Base-by-base conservation (phyloP, 1,284 basidiomycete genomes). In the Porogramme epimiltina region DNA sequence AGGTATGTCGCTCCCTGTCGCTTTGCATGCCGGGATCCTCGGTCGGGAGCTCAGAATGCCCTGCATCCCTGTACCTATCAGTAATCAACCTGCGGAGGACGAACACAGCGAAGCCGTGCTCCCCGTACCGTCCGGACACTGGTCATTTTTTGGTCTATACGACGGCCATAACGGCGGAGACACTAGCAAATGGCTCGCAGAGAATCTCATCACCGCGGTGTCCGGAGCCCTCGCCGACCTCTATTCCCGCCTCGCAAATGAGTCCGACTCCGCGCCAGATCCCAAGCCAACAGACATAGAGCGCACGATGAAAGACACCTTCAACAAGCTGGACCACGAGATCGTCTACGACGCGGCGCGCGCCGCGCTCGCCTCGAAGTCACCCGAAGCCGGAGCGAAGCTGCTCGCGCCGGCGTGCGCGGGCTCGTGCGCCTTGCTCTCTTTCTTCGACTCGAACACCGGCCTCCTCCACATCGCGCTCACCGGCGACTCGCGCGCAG, bases 401-500 rank as follows among this genome's bases (percentile, higher is more conserved):
- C 38, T 68, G 5, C 64, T 71, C 2, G 64, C 60, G 5, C 66
- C 62, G 0, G 69, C 67, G 1, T 62, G 58, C 26, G 60, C 70
- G n/a, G 71, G 71, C 10, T 70, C 72, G 0, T 72, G 70, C 49
- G 76, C 75, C 0, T 60, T 80, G 4, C 62, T 80, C 16, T 69
- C 73, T 1, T 68, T 82, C 51, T 82, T 77, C 58, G 78, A 83
- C 53, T 68, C 64, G 5, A 65, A 73, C 42, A 70, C 71, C 11
- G 65, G 72, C 2, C 55, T 68, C 3, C 68, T 84, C 1, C 73
- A 73, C 51, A 64, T 80, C 16, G 81, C 80, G 0, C 72, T 79
- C 37, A 78, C 82, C 0, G 84, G 85, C 5, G 80, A 85, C 62
- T 78, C 75, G 10, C 77, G 84, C n/a, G 84, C 83, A 3, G 73